Base-by-base conservation (phyloP, 768 basidiomycete species). In the Mycena amicta region DNA sequence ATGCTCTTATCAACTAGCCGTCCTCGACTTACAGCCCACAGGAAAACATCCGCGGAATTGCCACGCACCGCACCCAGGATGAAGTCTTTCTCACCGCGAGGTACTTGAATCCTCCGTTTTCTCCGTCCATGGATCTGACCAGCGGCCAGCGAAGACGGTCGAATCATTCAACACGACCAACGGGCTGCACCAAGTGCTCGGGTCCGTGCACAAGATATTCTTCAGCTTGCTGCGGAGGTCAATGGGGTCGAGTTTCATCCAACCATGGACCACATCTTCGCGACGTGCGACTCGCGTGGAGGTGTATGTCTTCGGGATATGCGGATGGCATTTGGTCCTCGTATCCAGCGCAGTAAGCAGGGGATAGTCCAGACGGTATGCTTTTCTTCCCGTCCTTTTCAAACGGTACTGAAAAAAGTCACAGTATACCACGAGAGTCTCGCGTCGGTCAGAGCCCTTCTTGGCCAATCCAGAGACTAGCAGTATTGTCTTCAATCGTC, bases 161-260 rank as follows among this genome's bases (percentile, higher is more conserved):
- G 77, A 52, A 79, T 92, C 55, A 66, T 85, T 31, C 76, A 84
- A 31, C 83, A 87, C 59, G 90, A 92, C 66, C 73, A 74, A 16
- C 82, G 90, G 20, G 71, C 69, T 25, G 55, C 64, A 15, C 66
- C 57, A 28, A 60, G 59, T 37, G 57, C 67, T 51, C 53, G 53
- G n/a, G 67, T 71, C 22, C 70, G 74, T 12, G 80, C 82, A 2
- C 82, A 83, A 57, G 77, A 81, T 40, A 82, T 74, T 15, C 63
- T 91, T 5, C 83, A 84, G 63, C 72, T 85, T 5, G 63, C 67
- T 13, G 63, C 78, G 45, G 87, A 89, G 65, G 82, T 88, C 53
- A 87, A 87, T 0, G 82, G 83, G 39, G 82, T 87, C 4, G 80
- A 85, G 62, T 86, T 80, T 52, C 89, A 93, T 66, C 91, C 91